Base-by-base conservation (phyloP, 345 rosid species). In the Reutealis trisperma region DNA sequence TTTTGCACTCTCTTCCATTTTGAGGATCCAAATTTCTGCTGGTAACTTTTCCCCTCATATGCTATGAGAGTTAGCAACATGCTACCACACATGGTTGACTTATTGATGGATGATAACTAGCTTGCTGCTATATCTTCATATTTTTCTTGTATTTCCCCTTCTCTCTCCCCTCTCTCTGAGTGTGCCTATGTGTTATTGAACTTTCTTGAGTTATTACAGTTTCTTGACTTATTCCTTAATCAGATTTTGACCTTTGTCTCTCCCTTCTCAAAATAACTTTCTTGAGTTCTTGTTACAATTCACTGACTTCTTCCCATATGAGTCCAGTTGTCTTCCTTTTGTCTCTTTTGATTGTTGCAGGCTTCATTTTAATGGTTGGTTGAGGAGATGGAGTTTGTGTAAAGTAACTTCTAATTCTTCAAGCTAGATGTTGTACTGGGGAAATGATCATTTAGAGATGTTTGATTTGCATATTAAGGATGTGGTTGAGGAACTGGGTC, bases 401-500 rank as follows among this genome's bases (percentile, higher is more conserved):
- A 62, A 47, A 30, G 77, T 64, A 54, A 47, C 79, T 42, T 66
- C 22, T 71, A 71, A 21, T 68, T 71, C 54, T 74, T 57, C 65
- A 11, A 67, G 65, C 61, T 22, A 71, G 62, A 65, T 73, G 47
- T 58, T 64, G 27, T 82, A 2, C 22, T 60, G 81, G 81, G 60
- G 73, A 63, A 77, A 60, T 72, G 75, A 74, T 65, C 70, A 62
- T 81, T 82, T 80, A 58, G 84, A 75, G 84, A 75, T 74, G 71
- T 59, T 63, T 75, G 81, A 76, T 57, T 45, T 62, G 70, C 63
- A 58, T 34, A 6, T 30, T 74, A 72, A 73, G 83, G 83, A 82
- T 78, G 78, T 86, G 70, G 76, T 72, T 81, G 82, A 67, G 77
- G 79, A 72, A 80, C 49, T 71, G 73, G 79, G 47, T 63, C 51